Evolutionary conservation across 148 eudicot genomes (phyloP).

Genomic region (Camellia sinensis): DNA sequence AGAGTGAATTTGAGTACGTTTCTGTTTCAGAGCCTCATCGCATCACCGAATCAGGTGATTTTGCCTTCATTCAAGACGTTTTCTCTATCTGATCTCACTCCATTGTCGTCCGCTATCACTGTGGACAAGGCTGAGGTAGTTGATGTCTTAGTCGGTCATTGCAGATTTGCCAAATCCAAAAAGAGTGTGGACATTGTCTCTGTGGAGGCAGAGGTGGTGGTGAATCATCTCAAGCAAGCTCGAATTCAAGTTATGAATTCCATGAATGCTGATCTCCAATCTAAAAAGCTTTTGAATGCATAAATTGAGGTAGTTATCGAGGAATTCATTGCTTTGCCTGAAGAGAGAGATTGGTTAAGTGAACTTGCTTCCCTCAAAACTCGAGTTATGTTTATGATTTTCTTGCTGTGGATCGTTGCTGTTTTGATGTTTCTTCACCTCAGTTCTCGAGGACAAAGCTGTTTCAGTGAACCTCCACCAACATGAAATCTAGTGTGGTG

Average conservation of each 20-base stretch:
- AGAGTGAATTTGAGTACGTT: neutral
- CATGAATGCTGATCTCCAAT: constrained; percentile 29
- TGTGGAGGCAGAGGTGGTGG: constrained; percentile 40
- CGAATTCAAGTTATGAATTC: constrained; percentile 32
- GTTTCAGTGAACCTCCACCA: constrained; percentile 38
- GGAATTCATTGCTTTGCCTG: constrained; percentile 41
- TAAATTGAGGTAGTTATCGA: constrained; percentile 38
- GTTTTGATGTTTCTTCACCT: constrained; percentile 17
- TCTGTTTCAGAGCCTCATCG: constrained; percentile 29
- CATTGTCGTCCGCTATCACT: constrained; percentile 28
- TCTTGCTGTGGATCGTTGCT: constrained; percentile 34
- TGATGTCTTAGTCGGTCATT: neutral
- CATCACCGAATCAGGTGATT: constrained; percentile 9
- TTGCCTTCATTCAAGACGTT: constrained; percentile 20
- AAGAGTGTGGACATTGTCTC: constrained; percentile 8
- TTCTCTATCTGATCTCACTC: constrained; percentile 31
- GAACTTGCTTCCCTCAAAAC: constrained; percentile 28
- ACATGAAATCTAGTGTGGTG: constrained; percentile 31
- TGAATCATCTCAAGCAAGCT: constrained; percentile 50
- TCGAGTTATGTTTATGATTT: constrained; percentile 23
- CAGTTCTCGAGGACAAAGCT: constrained; percentile 17
- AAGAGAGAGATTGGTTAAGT: constrained; percentile 31
- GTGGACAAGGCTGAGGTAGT: constrained; percentile 12
- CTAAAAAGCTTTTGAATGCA: constrained; percentile 48
- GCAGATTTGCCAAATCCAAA: neutral